Percentiles rank a stretch among this genome's conserved stretches.
phyloP scores from a whole-genome alignment of 371 early-diverging fungal genomes.

The Mycotypha africana region DNA sequence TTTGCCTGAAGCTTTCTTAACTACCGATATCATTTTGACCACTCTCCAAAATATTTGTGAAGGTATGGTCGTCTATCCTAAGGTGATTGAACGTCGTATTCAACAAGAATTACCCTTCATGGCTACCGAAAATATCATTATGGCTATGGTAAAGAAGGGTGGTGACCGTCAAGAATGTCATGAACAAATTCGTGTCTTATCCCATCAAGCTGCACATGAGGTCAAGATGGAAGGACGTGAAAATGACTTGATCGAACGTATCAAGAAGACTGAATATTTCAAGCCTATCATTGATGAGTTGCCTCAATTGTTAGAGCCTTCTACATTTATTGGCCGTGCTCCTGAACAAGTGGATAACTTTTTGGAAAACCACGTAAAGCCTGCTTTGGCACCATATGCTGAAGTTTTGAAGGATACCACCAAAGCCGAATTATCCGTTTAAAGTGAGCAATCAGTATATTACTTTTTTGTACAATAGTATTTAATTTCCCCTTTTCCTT shows the following conservation, averaged over 20 bases:
- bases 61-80: slow-evolving; percentile 96
- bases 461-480: too few relatives aligned
- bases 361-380: slow-evolving; percentile 75
- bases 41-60: slow-evolving; percentile 93
- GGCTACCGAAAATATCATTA: slow-evolving; percentile 98
- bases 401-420: slow-evolving; percentile 43
- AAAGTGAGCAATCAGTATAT: slow-evolving; percentile 17
- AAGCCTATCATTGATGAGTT: slow-evolving; percentile 75
- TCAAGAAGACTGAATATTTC: slow-evolving; percentile 82
- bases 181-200: slow-evolving; percentile 93
- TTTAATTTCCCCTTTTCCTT: too few relatives aligned
- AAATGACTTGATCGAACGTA: slow-evolving; percentile 92
- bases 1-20: slow-evolving; percentile 95
- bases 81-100: slow-evolving; percentile 90
- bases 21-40: slow-evolving; percentile 91
- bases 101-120: slow-evolving; percentile 95
- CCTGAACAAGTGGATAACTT: slow-evolving; percentile 92
- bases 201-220: slow-evolving; percentile 86
- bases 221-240: slow-evolving; percentile 93
- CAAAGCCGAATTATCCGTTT: slow-evolving; percentile 61
- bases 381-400: slow-evolving; percentile 79
- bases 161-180: slow-evolving; percentile 96
- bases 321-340: slow-evolving; percentile 93
- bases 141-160: slow-evolving; percentile 97
- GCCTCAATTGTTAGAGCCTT: slow-evolving; percentile 79